Evolutionary conservation across 768 basidiomycete species (phyloP).

Genomic region (Dentipellis sp.): DNA sequence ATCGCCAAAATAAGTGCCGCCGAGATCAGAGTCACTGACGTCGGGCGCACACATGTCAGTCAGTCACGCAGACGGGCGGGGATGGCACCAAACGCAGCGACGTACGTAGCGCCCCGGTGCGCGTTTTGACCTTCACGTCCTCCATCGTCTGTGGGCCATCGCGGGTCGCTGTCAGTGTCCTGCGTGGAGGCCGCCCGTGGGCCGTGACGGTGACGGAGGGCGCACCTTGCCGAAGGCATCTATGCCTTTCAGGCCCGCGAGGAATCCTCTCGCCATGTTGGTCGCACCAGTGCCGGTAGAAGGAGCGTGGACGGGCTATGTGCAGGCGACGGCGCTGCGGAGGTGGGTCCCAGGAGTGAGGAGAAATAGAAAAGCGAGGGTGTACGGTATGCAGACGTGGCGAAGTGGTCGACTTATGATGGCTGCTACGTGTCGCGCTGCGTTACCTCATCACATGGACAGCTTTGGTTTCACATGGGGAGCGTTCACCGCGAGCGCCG

Average conservation of each 20-base stretch:
- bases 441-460: conserved; percentile 1
- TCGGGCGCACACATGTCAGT: neutral
- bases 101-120: conserved; percentile 85
- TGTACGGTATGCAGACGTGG: neutral
- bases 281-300: conserved; percentile 14
- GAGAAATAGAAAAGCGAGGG: neutral
- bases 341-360: conserved; percentile 1
- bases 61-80: neutral
- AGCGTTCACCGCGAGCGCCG: neutral
- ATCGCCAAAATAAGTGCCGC: conserved; percentile 89
- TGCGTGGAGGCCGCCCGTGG: neutral
- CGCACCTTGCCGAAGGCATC: conserved; percentile 99
- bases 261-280: conserved; percentile 68
- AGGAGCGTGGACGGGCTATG: conserved; percentile 5
- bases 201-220: neutral
- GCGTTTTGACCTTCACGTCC: conserved; percentile 98
- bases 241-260: conserved; percentile 76
- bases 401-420: neutral
- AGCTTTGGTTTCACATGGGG: neutral
- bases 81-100: conserved; percentile 7
- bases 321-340: neutral
- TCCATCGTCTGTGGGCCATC: conserved; percentile 71
- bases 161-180: neutral
- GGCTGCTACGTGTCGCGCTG: conserved; percentile 4
- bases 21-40: conserved; percentile 81